These are phyloP conservation scores for Isoetes taiwanensis DNA, from an alignment of 75 land plant genomes.

Conservation along the genomic window DNA sequence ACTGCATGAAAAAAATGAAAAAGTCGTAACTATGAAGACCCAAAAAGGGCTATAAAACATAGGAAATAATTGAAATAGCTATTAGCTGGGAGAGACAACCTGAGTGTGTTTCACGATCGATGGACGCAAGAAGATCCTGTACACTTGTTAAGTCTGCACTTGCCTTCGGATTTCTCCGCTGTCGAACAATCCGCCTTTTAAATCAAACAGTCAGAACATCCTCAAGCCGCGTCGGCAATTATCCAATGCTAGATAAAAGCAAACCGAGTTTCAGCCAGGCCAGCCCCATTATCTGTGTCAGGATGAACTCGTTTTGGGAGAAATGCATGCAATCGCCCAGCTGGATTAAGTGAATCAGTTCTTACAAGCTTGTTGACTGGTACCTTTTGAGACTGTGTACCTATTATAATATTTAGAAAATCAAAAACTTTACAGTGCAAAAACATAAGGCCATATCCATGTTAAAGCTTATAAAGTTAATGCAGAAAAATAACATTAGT, in stretches of 20 bases:
- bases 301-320: constrained; percentile 31
- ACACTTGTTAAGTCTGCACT: constrained; percentile 71
- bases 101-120: constrained; percentile 63
- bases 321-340: constrained; percentile 88
- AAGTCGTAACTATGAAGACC: too few relatives aligned
- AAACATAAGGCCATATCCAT: too few relatives aligned
- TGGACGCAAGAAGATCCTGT: constrained; percentile 56
- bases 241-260: too few relatives aligned
- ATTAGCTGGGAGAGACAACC: constrained; percentile 35
- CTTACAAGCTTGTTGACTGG: constrained; percentile 77
- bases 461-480: too few relatives aligned
- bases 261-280: constrained; percentile 64
- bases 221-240: too few relatives aligned
- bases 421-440: too few relatives aligned
- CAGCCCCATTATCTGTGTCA: constrained; percentile 19
- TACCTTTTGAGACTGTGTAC: constrained; percentile 51
- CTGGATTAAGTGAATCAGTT: constrained; percentile 73
- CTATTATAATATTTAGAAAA: too few relatives aligned
- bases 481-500: too few relatives aligned
- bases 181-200: constrained; percentile 68
- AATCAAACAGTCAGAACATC: too few relatives aligned
- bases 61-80: too few relatives aligned
- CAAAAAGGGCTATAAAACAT: too few relatives aligned
- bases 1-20: too few relatives aligned
- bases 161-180: constrained; percentile 82